Evolutionary conservation across 805 yeast species (phyloP).

Genomic region (Vanderwaltozyma yarrowii): DNA sequence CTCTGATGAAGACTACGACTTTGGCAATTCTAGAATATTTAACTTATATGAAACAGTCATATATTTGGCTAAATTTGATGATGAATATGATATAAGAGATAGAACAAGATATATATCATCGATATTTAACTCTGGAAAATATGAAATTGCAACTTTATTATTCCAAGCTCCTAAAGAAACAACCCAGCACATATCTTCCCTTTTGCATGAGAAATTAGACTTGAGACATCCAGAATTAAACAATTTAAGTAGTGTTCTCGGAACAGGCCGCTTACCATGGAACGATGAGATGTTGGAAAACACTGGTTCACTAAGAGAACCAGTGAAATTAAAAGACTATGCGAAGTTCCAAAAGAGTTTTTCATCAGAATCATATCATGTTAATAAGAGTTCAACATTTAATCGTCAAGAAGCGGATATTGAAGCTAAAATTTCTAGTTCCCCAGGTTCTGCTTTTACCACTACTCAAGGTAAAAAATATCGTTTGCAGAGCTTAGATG

Average conservation of each 20-base stretch:
- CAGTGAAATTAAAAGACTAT: constrained; percentile 33
- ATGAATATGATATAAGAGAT: constrained; percentile 69
- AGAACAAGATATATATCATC: constrained; percentile 66
- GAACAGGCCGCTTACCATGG: no score
- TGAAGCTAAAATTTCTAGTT: not conserved
- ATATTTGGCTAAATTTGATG: constrained; percentile 63
- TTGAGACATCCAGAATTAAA: not conserved
- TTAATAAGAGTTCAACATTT: not conserved
- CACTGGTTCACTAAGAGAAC: constrained; percentile 28
- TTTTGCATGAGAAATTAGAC: no score
- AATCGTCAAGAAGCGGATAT: not conserved
- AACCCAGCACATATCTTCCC: no score
- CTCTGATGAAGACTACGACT: constrained; percentile 23
- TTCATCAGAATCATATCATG: constrained; percentile 18
- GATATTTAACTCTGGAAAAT: constrained; percentile 41
- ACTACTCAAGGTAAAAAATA: constrained; percentile 32
- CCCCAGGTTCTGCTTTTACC: constrained; percentile 5
- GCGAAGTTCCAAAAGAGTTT: constrained; percentile 27
- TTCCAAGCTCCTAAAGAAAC: constrained; percentile 63
- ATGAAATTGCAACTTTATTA: constrained; percentile 56
- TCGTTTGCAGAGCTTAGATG: constrained; percentile 73
- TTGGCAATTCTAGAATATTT: constrained; percentile 28
- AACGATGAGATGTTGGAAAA: constrained; percentile 5
- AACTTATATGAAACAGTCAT: constrained; percentile 53
- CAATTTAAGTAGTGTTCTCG: no score